Base-by-base conservation (phyloP, 108 stramenopile species). In the Cyclostephanos tholiformis region DNA sequence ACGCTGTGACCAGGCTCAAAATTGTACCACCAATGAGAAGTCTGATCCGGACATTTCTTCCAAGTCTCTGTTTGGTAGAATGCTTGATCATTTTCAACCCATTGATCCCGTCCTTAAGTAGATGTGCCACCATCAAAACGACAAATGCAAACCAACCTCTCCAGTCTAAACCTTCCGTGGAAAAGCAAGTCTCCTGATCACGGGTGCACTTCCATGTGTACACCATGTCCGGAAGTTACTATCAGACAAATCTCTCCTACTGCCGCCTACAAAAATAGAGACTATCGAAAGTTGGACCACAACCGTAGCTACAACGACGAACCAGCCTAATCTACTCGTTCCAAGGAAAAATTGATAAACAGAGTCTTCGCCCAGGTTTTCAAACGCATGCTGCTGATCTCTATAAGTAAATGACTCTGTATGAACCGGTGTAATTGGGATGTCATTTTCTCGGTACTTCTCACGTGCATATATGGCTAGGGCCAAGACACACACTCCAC, bases 141-240 rank as follows among this genome's bases (percentile, higher is more conserved):
- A 20, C 35, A 69, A 55, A 69, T 6, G 56, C 49, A 27, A 36
- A 11, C 67, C 67, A 69, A 4, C 67, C 67, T 30, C 2, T 12
- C 55, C 2, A 48, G 20, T 69, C 13, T n/a, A 53, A 32, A 38
- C 39, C 53, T 4, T 29, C 6, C 19, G 67, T 69, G 2, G 39
- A n/a, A 5, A 16, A 22, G 22, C 67, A 53, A 22, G 7, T 20
- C 3, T 23, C 30, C 20, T 30, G 8, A 57, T 69, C 52, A 16
- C 53, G 27, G 12, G 67, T 52, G 49, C 67, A 69, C 23, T 52
- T 49, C 52, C 51, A 69, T 38, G 67, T 53, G 36, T 69, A 69
- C 26, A 55, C 32, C 30, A 35, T 56, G n/a, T 57, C 67, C n/a
- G n/a, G 57, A 5, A 6, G 1, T 20, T 53, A 8, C 5, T 19